Conservation (phyloP, 164 flowering plant genomes). For the Brasenia schreberi region DNA sequence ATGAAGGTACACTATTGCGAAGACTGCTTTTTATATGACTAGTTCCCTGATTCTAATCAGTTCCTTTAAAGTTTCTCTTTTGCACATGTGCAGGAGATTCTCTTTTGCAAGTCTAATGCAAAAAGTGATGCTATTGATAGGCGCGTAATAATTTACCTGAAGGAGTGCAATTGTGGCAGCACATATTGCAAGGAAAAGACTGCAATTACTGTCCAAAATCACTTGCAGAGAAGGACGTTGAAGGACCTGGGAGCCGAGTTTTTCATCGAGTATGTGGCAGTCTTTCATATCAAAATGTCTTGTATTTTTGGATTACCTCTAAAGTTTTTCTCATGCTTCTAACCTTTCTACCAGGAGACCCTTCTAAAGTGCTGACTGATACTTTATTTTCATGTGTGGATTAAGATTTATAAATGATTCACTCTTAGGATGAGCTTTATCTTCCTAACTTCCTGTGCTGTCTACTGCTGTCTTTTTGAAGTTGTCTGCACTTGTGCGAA, state of each 20-base stretch:
- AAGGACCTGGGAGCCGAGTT: conserved; percentile 50
- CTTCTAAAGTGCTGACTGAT: too few species aligned
- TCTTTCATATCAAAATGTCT: neutral
- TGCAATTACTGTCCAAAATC: conserved; percentile 48
- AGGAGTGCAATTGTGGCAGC: conserved; percentile 64
- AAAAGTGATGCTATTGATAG: conserved; percentile 54
- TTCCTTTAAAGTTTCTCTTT: neutral
- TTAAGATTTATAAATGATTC: too few species aligned
- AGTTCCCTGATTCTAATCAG: neutral
- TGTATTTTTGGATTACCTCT: neutral
- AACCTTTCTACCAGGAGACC: too few species aligned
- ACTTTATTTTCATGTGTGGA: too few species aligned
- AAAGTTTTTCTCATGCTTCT: too few species aligned
- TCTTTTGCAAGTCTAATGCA: conserved; percentile 52
- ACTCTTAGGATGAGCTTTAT: too few species aligned
- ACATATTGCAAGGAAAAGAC: conserved; percentile 65
- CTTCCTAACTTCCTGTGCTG: too few species aligned
- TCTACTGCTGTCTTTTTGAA: too few species aligned
- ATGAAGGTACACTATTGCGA: conserved; percentile 99
- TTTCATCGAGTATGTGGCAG: conserved; percentile 53
- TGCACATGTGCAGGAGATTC: conserved; percentile 51
- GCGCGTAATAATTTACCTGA: conserved; percentile 58
- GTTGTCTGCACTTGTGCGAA: too few species aligned
- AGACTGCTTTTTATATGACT: neutral
- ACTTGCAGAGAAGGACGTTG: conserved; percentile 42